These are phyloP conservation scores for Trichosporon faecale DNA, from an alignment of 1,284 basidiomycete species.

Conservation along the genomic window DNA sequence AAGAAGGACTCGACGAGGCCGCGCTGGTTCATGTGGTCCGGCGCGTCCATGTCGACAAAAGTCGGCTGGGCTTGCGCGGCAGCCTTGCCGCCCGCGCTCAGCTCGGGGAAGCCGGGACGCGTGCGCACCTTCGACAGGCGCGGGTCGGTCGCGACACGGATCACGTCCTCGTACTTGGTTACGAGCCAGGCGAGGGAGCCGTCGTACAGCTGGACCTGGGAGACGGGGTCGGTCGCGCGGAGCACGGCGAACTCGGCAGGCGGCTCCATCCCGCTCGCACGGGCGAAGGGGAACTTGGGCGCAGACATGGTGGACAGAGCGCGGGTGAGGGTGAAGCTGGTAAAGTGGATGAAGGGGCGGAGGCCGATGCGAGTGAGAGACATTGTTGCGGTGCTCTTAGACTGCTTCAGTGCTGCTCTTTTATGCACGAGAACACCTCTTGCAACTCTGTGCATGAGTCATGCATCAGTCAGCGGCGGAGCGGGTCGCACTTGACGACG, in stretches of 20 bases:
- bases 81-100: conserved; percentile 20
- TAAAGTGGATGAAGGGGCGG: not conserved
- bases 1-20: conserved; percentile 18
- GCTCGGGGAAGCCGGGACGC: conserved; percentile 21
- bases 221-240: conserved; percentile 16
- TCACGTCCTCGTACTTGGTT: conserved; percentile 20
- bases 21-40: conserved; percentile 20
- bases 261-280: conserved; percentile 20
- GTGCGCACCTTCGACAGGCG: conserved; percentile 21
- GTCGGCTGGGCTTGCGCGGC: conserved; percentile 20
- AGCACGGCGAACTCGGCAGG: conserved; percentile 16
- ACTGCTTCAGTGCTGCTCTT: not conserved
- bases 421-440: not conserved
- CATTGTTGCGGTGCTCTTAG: not conserved
- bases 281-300: conserved; percentile 16
- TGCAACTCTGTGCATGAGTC: not conserved
- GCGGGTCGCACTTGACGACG: not conserved
- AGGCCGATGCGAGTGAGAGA: not conserved
- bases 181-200: conserved; percentile 17
- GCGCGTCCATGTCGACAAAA: conserved; percentile 22
- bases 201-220: conserved; percentile 16
- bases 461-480: not conserved
- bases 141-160: conserved; percentile 16
- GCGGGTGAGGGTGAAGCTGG: not conserved
- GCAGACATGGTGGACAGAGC: not conserved